These are phyloP conservation scores for Hygrocybe coccinea DNA, from an alignment of 768 basidiomycete species.

Conservation along the genomic window DNA sequence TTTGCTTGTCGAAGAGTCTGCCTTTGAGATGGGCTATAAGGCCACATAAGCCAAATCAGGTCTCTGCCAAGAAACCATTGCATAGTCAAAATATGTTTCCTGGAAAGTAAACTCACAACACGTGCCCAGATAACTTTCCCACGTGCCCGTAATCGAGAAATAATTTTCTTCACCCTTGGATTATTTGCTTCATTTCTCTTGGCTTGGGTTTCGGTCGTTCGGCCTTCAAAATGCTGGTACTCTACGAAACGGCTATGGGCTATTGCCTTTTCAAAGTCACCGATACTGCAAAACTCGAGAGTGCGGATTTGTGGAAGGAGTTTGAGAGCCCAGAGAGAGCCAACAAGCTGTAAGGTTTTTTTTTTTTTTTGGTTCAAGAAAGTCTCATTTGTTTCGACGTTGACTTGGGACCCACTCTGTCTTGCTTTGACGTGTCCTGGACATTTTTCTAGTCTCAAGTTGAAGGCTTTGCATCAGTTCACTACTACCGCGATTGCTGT, in stretches of 20 bases:
- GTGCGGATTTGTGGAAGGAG: conserved; percentile 83
- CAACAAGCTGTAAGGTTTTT: conserved; percentile 73
- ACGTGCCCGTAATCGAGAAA: too few species aligned
- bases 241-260: conserved; percentile 94
- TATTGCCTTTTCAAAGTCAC: conserved; percentile 97
- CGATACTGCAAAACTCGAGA: conserved; percentile 81
- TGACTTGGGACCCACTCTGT: too few species aligned
- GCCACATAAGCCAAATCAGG: conserved; percentile 11
- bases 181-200: neutral
- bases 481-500: conserved; percentile 94
- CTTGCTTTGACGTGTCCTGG: conserved; percentile 4
- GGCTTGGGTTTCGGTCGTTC: neutral
- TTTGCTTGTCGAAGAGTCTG: conserved; percentile 52
- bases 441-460: conserved; percentile 67
- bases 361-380: conserved; percentile 10
- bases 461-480: conserved; percentile 95
- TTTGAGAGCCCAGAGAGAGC: conserved; percentile 91
- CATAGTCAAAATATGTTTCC: too few species aligned
- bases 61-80: too few species aligned
- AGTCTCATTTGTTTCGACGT: neutral
- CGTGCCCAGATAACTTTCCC: neutral
- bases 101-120: neutral
- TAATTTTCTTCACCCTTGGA: too few species aligned
- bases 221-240: conserved; percentile 86
- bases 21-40: conserved; percentile 56